These are phyloP conservation scores for Gaultheria prostrata DNA, from an alignment of 148 eudicot genomes.

Conservation along the genomic window DNA sequence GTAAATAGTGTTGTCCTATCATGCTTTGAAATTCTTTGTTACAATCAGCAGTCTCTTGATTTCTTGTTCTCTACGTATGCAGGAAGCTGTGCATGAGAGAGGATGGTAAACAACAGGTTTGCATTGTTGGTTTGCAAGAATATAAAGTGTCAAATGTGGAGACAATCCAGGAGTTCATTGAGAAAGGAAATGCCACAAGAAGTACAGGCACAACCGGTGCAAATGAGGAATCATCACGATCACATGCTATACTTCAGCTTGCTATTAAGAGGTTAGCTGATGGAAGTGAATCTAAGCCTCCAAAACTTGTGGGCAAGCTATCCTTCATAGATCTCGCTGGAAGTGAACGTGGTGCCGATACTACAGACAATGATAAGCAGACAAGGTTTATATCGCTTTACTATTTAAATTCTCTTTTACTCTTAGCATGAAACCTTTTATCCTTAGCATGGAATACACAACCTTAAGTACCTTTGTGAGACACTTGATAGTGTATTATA, in stretches of 20 bases:
- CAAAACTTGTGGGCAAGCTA: slow-evolving; percentile 83
- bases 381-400: slow-evolving; percentile 55
- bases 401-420: background rate
- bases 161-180: slow-evolving; percentile 90
- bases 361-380: slow-evolving; percentile 97
- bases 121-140: slow-evolving; percentile 97
- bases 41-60: background rate
- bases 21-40: background rate
- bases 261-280: slow-evolving; percentile 70
- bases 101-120: slow-evolving; percentile 95
- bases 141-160: slow-evolving; percentile 84
- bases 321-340: slow-evolving; percentile 99
- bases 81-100: slow-evolving; percentile 97
- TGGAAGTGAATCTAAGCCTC: slow-evolving; percentile 77
- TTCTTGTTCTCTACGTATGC: slow-evolving; percentile 21
- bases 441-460: too few species aligned
- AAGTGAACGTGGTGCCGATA: slow-evolving; percentile 99
- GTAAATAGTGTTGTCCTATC: slow-evolving; percentile 38
- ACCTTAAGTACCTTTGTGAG: background rate
- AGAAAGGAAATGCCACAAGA: slow-evolving; percentile 83
- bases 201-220: slow-evolving; percentile 99
- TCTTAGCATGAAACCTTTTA: background rate
- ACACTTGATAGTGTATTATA: background rate
- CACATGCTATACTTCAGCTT: slow-evolving; percentile 99
- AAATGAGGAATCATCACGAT: slow-evolving; percentile 97